Evolutionary conservation across 495 filamentous ascomycete genomes (phyloP), one percentile per base, ranked within the genome.

Genomic region (Pseudomonodictys pantanalensis): DNA sequence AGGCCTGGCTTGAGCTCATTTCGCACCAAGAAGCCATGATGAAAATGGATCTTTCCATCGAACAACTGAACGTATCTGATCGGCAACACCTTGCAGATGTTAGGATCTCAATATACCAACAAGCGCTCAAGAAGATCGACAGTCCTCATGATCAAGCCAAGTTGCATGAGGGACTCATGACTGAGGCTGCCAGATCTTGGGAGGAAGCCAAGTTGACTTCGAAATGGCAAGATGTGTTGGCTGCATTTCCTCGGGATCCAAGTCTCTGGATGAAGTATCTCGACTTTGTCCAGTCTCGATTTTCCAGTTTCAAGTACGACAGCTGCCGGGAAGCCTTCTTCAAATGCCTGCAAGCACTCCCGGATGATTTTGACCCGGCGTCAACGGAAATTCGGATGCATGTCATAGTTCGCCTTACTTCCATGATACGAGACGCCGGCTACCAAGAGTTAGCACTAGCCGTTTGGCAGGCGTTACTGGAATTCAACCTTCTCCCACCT

Each of bases 391-490:
- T 87, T 52, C 80, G 86, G 22, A 70, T 87, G 2, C 90, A 96
- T 68, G 71, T 93, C 2, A 80, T 97, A 29, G 74, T 95, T 11
- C 81, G 91, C 38, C 49, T 85, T 45, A 90, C 90, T 0, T 70
- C 84, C 4, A 86, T 92, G 64, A 79, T 93, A 51, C 77, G 80
- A 20, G 90, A 97, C 70, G 77, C 90, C 28, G 93, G 93, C 0
- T 93, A 86, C 68, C 67, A 76, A n/a, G 93, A 97, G 68, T 75
- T 86, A 33, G 84, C 88, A 3, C 75, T 87, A 1, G 90, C 86
- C 17, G 77, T 87, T 10, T 96, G 95, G 90, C 93, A 98, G 69
- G 86, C 81, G 8, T 64, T 87, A 5, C 75, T 97, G 3, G 93
- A 97, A 69, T 77, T 89, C 44, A 81, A 82, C 30, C 85, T 89